Percentiles rank a stretch among this genome's conserved stretches.
phyloP scores from a whole-genome alignment of 2,329 filamentous ascomycete genomes.

The Akanthomyces muscarius region DNA sequence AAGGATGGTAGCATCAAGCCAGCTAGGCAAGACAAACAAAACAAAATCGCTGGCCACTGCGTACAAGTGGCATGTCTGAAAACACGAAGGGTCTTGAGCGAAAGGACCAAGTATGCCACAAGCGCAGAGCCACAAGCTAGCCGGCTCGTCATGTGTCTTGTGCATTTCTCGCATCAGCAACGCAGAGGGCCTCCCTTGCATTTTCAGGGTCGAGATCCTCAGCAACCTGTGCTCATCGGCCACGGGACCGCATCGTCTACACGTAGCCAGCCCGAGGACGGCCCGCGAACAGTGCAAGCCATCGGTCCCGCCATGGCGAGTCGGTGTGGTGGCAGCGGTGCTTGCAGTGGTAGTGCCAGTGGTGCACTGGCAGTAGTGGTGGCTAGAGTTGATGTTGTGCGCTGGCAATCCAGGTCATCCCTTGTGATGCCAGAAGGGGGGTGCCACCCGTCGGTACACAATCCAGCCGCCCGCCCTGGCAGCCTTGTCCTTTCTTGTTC shows the following conservation, averaged over 20 bases:
- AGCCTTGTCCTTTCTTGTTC: background rate
- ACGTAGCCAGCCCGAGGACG: background rate
- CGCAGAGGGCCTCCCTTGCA: background rate
- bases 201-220: no score
- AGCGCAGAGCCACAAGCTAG: background rate
- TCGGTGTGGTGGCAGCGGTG: background rate
- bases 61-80: background rate
- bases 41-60: no score
- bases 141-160: constrained; percentile 3
- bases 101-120: background rate
- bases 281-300: background rate
- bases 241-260: background rate
- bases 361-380: no score
- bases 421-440: constrained; percentile 2
- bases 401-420: constrained; percentile 14
- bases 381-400: background rate
- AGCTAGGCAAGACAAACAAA: background rate
- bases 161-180: background rate
- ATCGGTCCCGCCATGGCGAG: background rate
- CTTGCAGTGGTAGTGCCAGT: no score
- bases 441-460: background rate
- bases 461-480: background rate
- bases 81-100: background rate
- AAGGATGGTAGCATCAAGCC: background rate
- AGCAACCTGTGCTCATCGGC: no score